Conservation (phyloP, 192 early-diverging fungal genomes). For the Entomortierella beljakovae region DNA sequence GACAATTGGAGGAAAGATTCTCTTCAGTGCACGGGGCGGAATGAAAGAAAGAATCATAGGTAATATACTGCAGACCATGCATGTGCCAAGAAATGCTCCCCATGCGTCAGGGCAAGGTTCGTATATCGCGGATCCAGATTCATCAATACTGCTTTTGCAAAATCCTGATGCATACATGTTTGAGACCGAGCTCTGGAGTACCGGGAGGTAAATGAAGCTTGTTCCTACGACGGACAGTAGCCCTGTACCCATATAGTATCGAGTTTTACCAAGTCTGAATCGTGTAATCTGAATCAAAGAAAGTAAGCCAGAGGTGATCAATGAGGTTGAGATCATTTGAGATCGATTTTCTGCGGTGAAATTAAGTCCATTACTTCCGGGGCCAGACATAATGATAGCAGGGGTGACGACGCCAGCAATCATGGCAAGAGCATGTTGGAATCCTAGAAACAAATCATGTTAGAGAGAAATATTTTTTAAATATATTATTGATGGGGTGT, state of each 20-base stretch:
- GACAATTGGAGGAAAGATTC: conserved; percentile 67
- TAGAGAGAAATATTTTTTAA: background rate
- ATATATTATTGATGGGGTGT: background rate
- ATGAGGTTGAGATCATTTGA: conserved; percentile 62
- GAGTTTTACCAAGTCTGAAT: conserved; percentile 53
- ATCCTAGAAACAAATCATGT: conserved; percentile 24
- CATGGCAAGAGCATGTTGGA: conserved; percentile 51
- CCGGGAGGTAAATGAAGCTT: conserved; percentile 60
- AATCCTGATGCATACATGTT: conserved; percentile 57
- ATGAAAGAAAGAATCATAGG: conserved; percentile 60
- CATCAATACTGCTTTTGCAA: conserved; percentile 42
- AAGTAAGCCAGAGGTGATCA: conserved; percentile 64
- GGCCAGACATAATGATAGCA: conserved; percentile 48
- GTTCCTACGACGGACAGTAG: conserved; percentile 66
- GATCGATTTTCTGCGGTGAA: conserved; percentile 26
- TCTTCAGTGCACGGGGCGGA: conserved; percentile 58
- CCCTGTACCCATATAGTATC: conserved; percentile 60
- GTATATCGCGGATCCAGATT: conserved; percentile 51
- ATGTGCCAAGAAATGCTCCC: conserved; percentile 66
- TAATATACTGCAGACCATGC: conserved; percentile 62
- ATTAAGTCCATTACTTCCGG: conserved; percentile 38
- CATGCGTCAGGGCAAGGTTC: conserved; percentile 61
- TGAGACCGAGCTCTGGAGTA: conserved; percentile 60
- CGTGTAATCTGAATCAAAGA: conserved; percentile 68
- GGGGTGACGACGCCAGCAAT: conserved; percentile 52